Conservation (phyloP, 306 rosid genomes). For the Corylus americana region DNA sequence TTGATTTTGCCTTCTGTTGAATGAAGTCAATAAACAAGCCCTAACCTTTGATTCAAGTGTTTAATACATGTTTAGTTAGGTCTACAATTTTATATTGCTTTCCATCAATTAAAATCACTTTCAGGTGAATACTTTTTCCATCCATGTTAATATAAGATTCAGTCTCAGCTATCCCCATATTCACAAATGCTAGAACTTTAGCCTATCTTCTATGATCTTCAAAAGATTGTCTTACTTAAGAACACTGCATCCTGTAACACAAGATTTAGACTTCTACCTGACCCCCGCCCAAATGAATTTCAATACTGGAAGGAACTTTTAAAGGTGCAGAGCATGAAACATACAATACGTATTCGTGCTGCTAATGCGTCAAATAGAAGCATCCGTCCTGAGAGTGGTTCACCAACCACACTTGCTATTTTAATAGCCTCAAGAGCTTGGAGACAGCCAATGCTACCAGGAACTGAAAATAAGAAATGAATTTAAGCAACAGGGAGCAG, state of each 20-base stretch:
- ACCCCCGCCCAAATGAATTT: background rate
- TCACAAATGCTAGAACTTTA: background rate
- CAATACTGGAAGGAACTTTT: background rate
- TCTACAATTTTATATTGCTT: background rate
- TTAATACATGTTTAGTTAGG: background rate
- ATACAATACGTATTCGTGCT: constrained; percentile 73
- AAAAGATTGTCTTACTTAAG: background rate
- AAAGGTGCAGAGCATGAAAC: constrained; percentile 34
- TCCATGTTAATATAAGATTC: background rate
- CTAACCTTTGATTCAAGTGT: background rate
- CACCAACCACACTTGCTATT: constrained; percentile 83
- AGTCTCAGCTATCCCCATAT: background rate
- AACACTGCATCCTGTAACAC: background rate
- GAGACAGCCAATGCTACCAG: constrained; percentile 94
- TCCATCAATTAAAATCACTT: background rate
- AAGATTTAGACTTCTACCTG: constrained; percentile 1
- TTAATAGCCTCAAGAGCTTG: constrained; percentile 98
- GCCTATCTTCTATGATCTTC: background rate
- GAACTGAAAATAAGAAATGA: constrained; percentile 59
- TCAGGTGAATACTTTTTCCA: background rate
- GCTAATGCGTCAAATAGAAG: constrained; percentile 88
- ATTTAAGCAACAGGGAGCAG: constrained; percentile 2
- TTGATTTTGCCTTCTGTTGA: background rate
- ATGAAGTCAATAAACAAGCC: background rate
- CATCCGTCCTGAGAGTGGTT: constrained; percentile 88